Conservation (phyloP, 345 rosid species). For the Physaria fendleri region DNA sequence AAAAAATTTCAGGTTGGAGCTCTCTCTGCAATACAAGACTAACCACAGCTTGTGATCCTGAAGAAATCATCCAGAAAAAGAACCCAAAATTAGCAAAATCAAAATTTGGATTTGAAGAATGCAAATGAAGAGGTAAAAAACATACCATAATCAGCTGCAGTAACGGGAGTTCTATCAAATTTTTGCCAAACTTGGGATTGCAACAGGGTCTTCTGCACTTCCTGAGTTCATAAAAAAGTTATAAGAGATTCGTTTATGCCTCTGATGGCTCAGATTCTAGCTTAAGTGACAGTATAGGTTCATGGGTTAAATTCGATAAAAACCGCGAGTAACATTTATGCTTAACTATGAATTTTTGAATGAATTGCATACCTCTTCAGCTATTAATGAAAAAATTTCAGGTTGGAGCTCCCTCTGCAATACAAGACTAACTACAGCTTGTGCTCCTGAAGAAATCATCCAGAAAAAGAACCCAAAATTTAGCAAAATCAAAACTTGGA, state of each 20-base stretch:
- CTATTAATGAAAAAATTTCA: conserved; percentile 63
- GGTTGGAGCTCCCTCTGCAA: conserved; percentile 65
- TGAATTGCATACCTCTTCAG: conserved; percentile 72
- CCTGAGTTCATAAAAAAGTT: conserved; percentile 54
- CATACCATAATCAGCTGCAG: conserved; percentile 90
- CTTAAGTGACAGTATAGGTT: conserved; percentile 28
- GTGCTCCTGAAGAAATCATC: conserved; percentile 56
- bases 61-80: conserved; percentile 16
- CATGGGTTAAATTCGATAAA: background rate
- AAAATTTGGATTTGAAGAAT: background rate
- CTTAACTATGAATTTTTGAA: background rate
- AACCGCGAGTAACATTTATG: background rate
- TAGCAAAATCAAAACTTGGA: background rate
- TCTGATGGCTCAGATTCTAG: conserved; percentile 64
- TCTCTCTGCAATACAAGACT: conserved; percentile 67
- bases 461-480: background rate
- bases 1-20: conserved; percentile 54
- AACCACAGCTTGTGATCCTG: conserved; percentile 89
- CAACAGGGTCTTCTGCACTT: conserved; percentile 64
- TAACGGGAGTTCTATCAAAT: conserved; percentile 69
- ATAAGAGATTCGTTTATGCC: too few relatives aligned
- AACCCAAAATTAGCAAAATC: background rate
- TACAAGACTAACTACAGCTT: conserved; percentile 72
- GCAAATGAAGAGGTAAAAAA: background rate
- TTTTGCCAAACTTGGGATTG: conserved; percentile 72